These are phyloP conservation scores for Suillus weaverae DNA, from an alignment of 768 basidiomycete genomes.

Conservation along the genomic window DNA sequence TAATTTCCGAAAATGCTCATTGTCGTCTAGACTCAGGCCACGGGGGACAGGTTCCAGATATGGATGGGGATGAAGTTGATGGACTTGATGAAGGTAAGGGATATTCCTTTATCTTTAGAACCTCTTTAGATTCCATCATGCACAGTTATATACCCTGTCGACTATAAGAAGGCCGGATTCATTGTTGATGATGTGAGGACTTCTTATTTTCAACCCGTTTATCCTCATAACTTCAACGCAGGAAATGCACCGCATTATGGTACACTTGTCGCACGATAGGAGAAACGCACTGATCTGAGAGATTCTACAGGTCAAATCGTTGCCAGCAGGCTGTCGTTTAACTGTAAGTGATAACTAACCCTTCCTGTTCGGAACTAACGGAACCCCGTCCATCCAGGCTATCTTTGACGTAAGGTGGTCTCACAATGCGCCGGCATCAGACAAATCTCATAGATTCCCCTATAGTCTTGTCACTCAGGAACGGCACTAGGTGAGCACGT, in stretches of 20 bases:
- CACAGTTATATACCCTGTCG: conserved; percentile 86
- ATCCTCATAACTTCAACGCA: conserved; percentile 17
- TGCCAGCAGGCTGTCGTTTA: conserved; percentile 67
- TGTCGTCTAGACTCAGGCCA: conserved; percentile 79
- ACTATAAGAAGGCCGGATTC: conserved; percentile 72
- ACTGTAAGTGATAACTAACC: conserved; percentile 37
- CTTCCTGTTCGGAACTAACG: background rate
- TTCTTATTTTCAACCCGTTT: background rate
- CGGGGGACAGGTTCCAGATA: conserved; percentile 86
- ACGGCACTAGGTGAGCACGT: conserved; percentile 42
- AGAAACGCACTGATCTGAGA: background rate
- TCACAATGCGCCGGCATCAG: background rate
- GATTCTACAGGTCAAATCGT: conserved; percentile 42
- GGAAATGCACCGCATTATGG: conserved; percentile 46
- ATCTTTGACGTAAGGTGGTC: conserved; percentile 47
- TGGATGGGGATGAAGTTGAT: conserved; percentile 75
- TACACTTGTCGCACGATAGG: conserved; percentile 12
- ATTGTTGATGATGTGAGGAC: conserved; percentile 74
- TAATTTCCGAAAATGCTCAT: background rate
- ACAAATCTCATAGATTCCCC: conserved; percentile 1
- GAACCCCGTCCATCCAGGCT: conserved; percentile 21
- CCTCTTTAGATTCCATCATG: background rate
- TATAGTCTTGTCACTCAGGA: conserved; percentile 50
- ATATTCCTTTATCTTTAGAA: background rate
- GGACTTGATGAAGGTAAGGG: conserved; percentile 75